A percentile compares a stretch with the other conserved stretches of the same genome.
Evolutionary conservation across 2,329 filamentous ascomycete species (phyloP).

Genomic region (Sarocladium brachiariae): DNA sequence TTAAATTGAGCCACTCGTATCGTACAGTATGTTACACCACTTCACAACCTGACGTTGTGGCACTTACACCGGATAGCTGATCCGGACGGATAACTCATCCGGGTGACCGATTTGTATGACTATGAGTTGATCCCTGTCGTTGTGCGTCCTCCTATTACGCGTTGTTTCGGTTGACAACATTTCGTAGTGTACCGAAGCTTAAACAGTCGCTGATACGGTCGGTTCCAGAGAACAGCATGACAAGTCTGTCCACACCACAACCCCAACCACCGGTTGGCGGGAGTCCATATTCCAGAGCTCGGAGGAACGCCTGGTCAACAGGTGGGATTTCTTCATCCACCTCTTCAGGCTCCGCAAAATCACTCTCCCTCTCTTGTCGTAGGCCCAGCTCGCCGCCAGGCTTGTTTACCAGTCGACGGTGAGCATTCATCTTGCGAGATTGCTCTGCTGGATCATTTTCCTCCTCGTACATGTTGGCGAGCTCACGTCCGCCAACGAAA

Average conservation of each 20-base stretch:
- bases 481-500: constrained; percentile 71
- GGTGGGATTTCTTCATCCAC: constrained; percentile 35
- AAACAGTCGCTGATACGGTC: constrained; percentile 79
- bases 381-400: constrained; percentile 20
- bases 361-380: constrained; percentile 10
- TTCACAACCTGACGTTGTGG: not conserved
- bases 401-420: constrained; percentile 33
- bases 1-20: not conserved
- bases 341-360: constrained; percentile 34
- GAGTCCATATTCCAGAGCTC: constrained; percentile 78
- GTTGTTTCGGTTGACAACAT: constrained; percentile 38
- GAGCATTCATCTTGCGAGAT: constrained; percentile 67
- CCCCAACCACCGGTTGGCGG: constrained; percentile 98
- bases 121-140: not conserved
- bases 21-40: constrained; percentile 7
- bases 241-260: constrained; percentile 81
- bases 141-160: not conserved
- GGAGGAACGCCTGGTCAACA: constrained; percentile 74
- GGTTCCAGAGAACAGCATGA: constrained; percentile 81
- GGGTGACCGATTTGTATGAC: constrained; percentile 18
- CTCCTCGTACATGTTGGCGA: constrained; percentile 97
- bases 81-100: constrained; percentile 16
- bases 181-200: constrained; percentile 77
- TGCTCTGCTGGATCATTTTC: constrained; percentile 91
- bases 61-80: too few species aligned